Base-by-base conservation (phyloP, 305 asterid species). In the Petunia hybrid region DNA sequence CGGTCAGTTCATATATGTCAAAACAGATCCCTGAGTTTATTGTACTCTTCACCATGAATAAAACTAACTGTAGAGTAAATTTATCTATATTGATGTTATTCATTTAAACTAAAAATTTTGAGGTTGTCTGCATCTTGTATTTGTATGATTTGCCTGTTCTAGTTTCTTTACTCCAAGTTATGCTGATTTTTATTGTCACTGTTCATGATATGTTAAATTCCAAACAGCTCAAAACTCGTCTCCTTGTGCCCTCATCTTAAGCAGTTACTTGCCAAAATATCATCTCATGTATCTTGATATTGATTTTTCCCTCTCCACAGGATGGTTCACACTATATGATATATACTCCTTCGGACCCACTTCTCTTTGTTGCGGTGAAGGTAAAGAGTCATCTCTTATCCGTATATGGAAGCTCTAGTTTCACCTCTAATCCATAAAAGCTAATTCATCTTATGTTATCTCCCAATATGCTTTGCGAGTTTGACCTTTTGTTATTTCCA, bases 261-360 rank as follows among this genome's bases (percentile, higher is more conserved):
- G 46, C 31, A 8, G 63, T 6, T 51, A 1, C 7, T 36, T 36
- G 38, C 64, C n/a, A 38, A n/a, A 62, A 13, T 53, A 4, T 74
- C 2, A 4, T 74, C 38, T 38, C 22, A 13, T 77, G 41, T 63
- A 57, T 63, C 80, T 39, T 86, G 42, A 80, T 86, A 82, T 67
- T 79, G 78, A 38, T 76, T 77, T 91, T 79, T 91, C 66, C 66
- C 77, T 87, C 76, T 53, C 77, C 87, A 88, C 91, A 96, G 99
- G 98, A 94, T 86, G 98, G 98, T 87, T 90, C 98, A 3, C 99
- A 96, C 89, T 96, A 94, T 85, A 96, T 93, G 97, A 91, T 96
- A 81, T 96, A 94, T 85, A 96, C 99, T 51, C 99, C 99, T 82
- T 89, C 99, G 2, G 98, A 96, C 82, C 99, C 99, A 66, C 99